Conservation (phyloP, 345 rosid genomes). For the Orychophragmus violaceus region DNA sequence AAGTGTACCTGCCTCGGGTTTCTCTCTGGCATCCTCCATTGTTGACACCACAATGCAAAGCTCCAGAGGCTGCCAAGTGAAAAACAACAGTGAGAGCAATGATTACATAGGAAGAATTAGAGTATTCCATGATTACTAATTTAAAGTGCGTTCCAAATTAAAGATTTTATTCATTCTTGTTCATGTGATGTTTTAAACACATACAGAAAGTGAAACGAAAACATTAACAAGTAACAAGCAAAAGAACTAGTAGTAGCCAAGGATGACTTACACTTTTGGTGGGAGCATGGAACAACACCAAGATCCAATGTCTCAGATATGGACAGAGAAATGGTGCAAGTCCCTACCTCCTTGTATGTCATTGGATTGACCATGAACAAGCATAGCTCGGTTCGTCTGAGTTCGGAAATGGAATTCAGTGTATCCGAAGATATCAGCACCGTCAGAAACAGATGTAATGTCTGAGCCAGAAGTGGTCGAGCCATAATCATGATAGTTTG, state of each 20-base stretch:
- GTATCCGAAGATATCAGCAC: conserved; percentile 41
- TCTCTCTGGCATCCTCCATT: conserved; percentile 92
- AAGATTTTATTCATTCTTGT: not conserved
- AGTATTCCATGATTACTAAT: not conserved
- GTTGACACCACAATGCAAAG: conserved; percentile 63
- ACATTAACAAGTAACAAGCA: conserved; percentile 13
- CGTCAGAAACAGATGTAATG: conserved; percentile 36
- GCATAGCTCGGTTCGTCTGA: conserved; percentile 22
- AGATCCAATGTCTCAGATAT: conserved; percentile 31
- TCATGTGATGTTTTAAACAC: conserved; percentile 15
- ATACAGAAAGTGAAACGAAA: conserved; percentile 4
- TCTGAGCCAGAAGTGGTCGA: conserved; percentile 47
- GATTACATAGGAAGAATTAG: not conserved
- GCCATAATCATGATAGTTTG: too few species aligned
- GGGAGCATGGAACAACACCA: conserved; percentile 37
- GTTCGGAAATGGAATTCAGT: conserved; percentile 41
- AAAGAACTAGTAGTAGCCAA: conserved; percentile 56
- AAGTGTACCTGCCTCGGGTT: conserved; percentile 49
- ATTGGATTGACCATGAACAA: conserved; percentile 29
- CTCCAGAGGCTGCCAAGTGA: conserved; percentile 61
- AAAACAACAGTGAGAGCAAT: not conserved
- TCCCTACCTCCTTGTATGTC: conserved; percentile 34
- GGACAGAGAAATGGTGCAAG: conserved; percentile 38
- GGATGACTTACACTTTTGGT: conserved; percentile 79
- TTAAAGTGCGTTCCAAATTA: conserved; percentile 1